These are phyloP conservation scores for Leccinum disarticulatum DNA, from an alignment of 768 basidiomycete species.

Conservation along the genomic window DNA sequence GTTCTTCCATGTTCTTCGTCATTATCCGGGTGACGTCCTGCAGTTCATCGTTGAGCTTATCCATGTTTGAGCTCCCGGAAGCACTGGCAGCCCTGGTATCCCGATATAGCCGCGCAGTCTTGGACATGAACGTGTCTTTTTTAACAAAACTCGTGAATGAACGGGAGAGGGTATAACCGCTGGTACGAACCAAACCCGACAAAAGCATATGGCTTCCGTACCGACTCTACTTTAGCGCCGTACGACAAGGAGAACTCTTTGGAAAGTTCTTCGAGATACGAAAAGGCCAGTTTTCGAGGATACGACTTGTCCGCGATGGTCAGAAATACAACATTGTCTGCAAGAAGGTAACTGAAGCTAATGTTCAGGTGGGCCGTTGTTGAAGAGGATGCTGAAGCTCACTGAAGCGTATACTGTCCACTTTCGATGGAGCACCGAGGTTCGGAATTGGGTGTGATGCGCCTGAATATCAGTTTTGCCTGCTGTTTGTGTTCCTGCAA, in stretches of 20 bases:
- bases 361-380: constrained; percentile 7
- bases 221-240: constrained; percentile 88
- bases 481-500: constrained; percentile 99
- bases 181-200: constrained; percentile 85
- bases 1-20: constrained; percentile 99
- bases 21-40: constrained; percentile 99
- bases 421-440: constrained; percentile 97
- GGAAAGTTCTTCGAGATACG: constrained; percentile 93
- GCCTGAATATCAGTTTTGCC: constrained; percentile 92
- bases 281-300: constrained; percentile 95
- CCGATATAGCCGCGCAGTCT: constrained; percentile 91
- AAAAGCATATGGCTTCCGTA: constrained; percentile 97
- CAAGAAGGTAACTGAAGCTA: constrained; percentile 81
- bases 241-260: constrained; percentile 95
- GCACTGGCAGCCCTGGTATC: constrained; percentile 87
- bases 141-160: constrained; percentile 3
- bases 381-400: constrained; percentile 33
- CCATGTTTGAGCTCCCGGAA: constrained; percentile 63
- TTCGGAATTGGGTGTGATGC: constrained; percentile 92
- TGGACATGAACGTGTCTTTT: constrained; percentile 99
- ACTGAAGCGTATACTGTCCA: constrained; percentile 96
- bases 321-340: constrained; percentile 92
- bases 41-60: constrained; percentile 91
- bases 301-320: constrained; percentile 97
- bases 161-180: constrained; percentile 1